These are phyloP conservation scores for Pugionium dolabratum DNA, from an alignment of 345 rosid species.

Conservation along the genomic window DNA sequence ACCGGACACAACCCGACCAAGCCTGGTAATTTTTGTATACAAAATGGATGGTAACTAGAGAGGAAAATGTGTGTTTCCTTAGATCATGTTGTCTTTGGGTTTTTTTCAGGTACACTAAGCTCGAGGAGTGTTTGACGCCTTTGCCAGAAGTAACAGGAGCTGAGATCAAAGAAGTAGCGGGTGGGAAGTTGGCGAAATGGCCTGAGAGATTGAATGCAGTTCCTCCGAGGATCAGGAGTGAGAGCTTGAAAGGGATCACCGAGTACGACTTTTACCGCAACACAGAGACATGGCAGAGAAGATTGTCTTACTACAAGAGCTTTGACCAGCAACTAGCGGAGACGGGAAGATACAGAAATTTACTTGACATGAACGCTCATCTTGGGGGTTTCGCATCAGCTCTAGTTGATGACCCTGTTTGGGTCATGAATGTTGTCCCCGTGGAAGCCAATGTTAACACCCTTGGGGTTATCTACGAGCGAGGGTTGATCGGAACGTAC, in stretches of 20 bases:
- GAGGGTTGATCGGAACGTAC: slow-evolving; percentile 87
- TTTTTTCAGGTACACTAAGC: slow-evolving; percentile 66
- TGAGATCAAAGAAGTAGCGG: slow-evolving; percentile 54
- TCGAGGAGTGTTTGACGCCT: slow-evolving; percentile 77
- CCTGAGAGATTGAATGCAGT: slow-evolving; percentile 68
- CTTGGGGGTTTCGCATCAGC: slow-evolving; percentile 91
- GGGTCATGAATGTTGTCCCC: slow-evolving; percentile 85
- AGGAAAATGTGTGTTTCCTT: not conserved
- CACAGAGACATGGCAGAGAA: slow-evolving; percentile 63
- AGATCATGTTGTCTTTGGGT: slow-evolving; percentile 1
- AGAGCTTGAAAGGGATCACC: slow-evolving; percentile 56
- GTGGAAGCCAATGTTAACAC: slow-evolving; percentile 60
- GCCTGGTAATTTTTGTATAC: slow-evolving; percentile 62
- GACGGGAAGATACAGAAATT: slow-evolving; percentile 70
- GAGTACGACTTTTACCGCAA: slow-evolving; percentile 50
- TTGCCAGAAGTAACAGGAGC: slow-evolving; percentile 66
- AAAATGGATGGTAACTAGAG: slow-evolving; percentile 10
- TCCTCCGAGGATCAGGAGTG: slow-evolving; percentile 77
- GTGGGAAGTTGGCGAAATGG: slow-evolving; percentile 70
- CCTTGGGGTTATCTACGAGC: slow-evolving; percentile 76
- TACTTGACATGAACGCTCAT: slow-evolving; percentile 82
- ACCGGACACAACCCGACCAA: slow-evolving; percentile 59
- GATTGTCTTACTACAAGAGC: slow-evolving; percentile 65
- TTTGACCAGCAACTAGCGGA: slow-evolving; percentile 62
- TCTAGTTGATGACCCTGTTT: slow-evolving; percentile 61